phyloP scores from a whole-genome alignment of 306 rosid species.

The Casuarina equisetifolia region DNA sequence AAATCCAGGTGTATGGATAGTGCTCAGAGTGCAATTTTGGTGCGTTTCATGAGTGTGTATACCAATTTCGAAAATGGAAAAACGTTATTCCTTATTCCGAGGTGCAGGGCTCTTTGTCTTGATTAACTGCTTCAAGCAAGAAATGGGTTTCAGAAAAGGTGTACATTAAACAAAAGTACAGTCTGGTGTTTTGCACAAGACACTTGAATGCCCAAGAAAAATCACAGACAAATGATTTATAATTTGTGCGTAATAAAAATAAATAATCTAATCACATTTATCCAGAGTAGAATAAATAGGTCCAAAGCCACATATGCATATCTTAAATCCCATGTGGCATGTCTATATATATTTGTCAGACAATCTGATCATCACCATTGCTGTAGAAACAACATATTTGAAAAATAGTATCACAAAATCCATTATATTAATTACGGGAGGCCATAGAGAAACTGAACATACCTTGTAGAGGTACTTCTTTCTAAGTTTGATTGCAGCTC shows the following conservation, averaged over 20 bases:
- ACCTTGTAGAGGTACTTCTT: slow-evolving; percentile 89
- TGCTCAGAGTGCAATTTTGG: slow-evolving; percentile 20
- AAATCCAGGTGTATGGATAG: slow-evolving; percentile 29
- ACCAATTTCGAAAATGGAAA: slow-evolving; percentile 23
- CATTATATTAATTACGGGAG: slow-evolving; percentile 5
- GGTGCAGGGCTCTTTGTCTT: slow-evolving; percentile 48
- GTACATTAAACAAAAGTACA: slow-evolving; percentile 25
- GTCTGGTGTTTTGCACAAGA: background rate
- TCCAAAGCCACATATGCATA: background rate
- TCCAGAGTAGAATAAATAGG: slow-evolving; percentile 3
- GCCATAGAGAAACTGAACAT: slow-evolving; percentile 18
- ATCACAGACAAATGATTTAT: background rate
- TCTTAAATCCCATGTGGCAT: background rate
- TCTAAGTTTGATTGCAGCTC: slow-evolving; percentile 73
- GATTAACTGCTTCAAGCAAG: slow-evolving; percentile 52
- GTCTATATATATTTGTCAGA: background rate
- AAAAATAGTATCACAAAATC: slow-evolving; percentile 19
- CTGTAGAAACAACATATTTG: background rate
- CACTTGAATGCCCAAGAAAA: background rate
- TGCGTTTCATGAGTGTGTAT: slow-evolving; percentile 23
- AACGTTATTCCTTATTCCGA: slow-evolving; percentile 42
- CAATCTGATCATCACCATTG: background rate
- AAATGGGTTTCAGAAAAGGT: slow-evolving; percentile 31
- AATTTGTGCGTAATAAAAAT: slow-evolving; percentile 16
- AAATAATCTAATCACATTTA: slow-evolving; percentile 21